Percentiles rank a stretch among this genome's conserved stretches.
Evolutionary conservation across 345 rosid genomes (phyloP).

Genomic region (Sapria himalayana): DNA sequence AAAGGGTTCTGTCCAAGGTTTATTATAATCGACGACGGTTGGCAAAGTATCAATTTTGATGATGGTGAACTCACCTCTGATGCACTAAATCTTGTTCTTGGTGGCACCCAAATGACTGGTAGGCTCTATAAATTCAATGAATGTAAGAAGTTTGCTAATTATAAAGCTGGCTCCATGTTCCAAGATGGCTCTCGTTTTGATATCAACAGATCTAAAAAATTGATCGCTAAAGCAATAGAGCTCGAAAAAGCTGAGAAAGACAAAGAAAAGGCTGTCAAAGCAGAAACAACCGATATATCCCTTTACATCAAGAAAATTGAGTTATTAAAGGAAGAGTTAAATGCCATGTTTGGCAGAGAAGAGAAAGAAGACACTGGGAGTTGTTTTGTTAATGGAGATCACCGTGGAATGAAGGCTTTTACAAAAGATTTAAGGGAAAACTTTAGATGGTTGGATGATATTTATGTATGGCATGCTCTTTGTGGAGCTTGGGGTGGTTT

Average conservation of each 20-base stretch:
- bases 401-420: constrained; percentile 37
- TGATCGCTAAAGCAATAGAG: constrained; percentile 60
- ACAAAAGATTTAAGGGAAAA: constrained; percentile 37
- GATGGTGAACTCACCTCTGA: constrained; percentile 24
- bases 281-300: constrained; percentile 17
- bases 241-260: constrained; percentile 37
- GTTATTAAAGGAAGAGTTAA: constrained; percentile 25
- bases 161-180: constrained; percentile 34
- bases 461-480: constrained; percentile 70
- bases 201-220: constrained; percentile 41
- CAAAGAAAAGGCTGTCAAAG: constrained; percentile 18
- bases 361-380: constrained; percentile 7
- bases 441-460: constrained; percentile 48
- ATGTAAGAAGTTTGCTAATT: constrained; percentile 41
- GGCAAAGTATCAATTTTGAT: constrained; percentile 55
- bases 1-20: constrained; percentile 56
- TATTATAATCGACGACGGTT: constrained; percentile 76
- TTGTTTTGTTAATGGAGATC: constrained; percentile 11
- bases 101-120: constrained; percentile 76
- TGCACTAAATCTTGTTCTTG: constrained; percentile 44
- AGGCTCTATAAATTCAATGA: constrained; percentile 54
- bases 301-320: constrained; percentile 19
- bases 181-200: constrained; percentile 27
- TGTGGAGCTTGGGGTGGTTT: constrained; percentile 94
- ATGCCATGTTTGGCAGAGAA: constrained; percentile 20